Evolutionary conservation across 371 early-diverging fungal species (phyloP).

Genomic region (Mucor saturninus): DNA sequence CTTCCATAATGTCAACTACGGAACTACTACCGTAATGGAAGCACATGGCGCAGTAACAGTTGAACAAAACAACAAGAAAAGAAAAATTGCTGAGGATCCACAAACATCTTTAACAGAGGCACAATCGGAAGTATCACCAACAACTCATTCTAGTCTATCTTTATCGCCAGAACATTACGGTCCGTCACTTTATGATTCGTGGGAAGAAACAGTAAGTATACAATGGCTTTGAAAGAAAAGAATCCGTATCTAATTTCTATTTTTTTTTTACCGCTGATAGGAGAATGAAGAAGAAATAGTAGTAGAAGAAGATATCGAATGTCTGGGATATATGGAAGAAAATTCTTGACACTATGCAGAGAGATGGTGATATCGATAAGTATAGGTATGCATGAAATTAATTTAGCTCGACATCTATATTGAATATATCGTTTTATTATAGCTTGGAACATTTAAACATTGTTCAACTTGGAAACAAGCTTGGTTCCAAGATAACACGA

Average conservation of each 20-base stretch:
- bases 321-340: no score
- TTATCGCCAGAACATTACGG: slow-evolving; percentile 15
- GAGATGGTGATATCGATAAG: no score
- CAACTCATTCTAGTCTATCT: slow-evolving; percentile 12
- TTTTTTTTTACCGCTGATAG: no score
- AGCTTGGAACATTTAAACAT: no score
- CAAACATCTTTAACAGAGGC: slow-evolving; percentile 20
- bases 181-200: slow-evolving; percentile 17
- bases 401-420: no score
- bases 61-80: slow-evolving; percentile 22
- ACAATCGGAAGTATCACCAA: slow-evolving; percentile 20
- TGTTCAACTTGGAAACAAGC: no score
- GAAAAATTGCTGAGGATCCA: slow-evolving; percentile 18
- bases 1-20: slow-evolving; percentile 23
- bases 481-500: no score
- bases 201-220: slow-evolving; percentile 20
- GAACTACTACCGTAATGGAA: slow-evolving; percentile 19
- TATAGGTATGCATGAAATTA: no score
- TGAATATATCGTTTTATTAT: no score
- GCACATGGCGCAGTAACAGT: slow-evolving; percentile 16
- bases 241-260: slow-evolving; percentile 8
- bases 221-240: slow-evolving; percentile 22
- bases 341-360: no score
- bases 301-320: no score
- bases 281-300: no score